Evolutionary conservation across 768 basidiomycete species (phyloP), one percentile per base, ranked within the genome.

Genomic region (Lyophyllum atratum): DNA sequence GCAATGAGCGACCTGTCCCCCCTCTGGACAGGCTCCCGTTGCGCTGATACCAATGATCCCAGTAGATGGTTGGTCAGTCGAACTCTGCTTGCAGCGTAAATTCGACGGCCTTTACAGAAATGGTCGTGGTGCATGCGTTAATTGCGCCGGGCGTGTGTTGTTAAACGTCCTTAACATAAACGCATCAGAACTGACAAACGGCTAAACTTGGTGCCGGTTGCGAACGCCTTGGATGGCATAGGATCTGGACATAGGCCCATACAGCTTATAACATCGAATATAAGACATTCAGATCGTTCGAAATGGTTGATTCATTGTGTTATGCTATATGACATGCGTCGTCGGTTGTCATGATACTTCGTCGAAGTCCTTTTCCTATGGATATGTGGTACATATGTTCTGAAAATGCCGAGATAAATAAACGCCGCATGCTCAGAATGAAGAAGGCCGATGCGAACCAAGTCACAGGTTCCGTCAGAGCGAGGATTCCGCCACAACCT

Each of bases 401-500:
- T 34, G 31, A 34, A 34, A 49, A 33, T 49, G 29, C 29, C 21
- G 34, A 22, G 26, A 50, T 40, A 14, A 14, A 26, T 50, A 25
- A 39, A 37, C 39, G 21, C 34, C 33, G 22, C 31, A n/a, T 7
- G 37, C 24, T 12, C 33, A 11, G 49, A 21, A 37, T 37, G 49
- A 24, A 21, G 12, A 21, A 26, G 39, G 49, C 21, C 26, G 28
- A 10, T 50, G 19, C 8, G 22, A 21, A 14, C 49, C 49, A 19
- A 2, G 19, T 40, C 29, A 12, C 52, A 39, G 39, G 49, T 25
- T n/a, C 34, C 52, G 7, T 28, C n/a, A 33, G 22, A 53, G 52
- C 52, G 40, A 55, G 43, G 56, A 37, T 50, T 61, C 58, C 26
- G 58, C 48, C 39, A 79, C 61, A 39, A 71, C 72, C 53, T 69